Conservation (phyloP, 257 asterid genomes). For the Solanum appendiculatum region DNA sequence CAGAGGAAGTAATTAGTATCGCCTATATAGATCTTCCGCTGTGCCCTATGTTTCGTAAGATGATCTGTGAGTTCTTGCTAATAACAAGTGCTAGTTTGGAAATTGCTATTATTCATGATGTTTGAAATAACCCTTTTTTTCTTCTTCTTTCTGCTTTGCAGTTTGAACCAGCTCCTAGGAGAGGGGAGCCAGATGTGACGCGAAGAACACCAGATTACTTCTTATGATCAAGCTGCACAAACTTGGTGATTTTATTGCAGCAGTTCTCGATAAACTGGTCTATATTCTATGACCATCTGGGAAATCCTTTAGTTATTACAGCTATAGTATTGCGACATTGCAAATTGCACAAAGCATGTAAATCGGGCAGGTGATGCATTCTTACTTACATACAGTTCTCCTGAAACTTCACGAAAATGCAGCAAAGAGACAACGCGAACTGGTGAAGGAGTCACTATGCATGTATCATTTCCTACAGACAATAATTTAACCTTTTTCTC, state of each 20-base stretch:
- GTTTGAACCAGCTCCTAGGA: conserved; percentile 89
- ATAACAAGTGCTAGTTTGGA: not conserved
- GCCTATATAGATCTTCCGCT: not conserved
- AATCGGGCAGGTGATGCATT: not conserved
- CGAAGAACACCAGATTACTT: conserved; percentile 88
- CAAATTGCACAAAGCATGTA: conserved; percentile 2
- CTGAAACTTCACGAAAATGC: not conserved
- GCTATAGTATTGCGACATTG: not conserved
- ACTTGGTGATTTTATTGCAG: conserved; percentile 9
- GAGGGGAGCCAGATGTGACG: conserved; percentile 86
- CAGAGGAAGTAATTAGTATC: no score
- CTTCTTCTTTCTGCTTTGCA: conserved; percentile 9
- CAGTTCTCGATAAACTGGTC: conserved; percentile 21
- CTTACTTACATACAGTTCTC: not conserved
- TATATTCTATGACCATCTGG: conserved; percentile 15
- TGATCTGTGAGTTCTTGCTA: not conserved
- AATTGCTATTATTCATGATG: not conserved
- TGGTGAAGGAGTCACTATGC: not conserved
- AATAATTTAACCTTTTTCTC: not conserved
- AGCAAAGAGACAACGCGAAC: not conserved
- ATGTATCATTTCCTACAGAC: not conserved
- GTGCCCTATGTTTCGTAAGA: not conserved
- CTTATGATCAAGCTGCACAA: conserved; percentile 32
- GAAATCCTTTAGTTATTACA: conserved; percentile 1
- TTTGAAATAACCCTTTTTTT: not conserved